A percentile compares a stretch with the other conserved stretches of the same genome.
Conservation (phyloP, 225 moss, liverwort and hornwort genomes). For the Thuidium tamariscinum region DNA sequence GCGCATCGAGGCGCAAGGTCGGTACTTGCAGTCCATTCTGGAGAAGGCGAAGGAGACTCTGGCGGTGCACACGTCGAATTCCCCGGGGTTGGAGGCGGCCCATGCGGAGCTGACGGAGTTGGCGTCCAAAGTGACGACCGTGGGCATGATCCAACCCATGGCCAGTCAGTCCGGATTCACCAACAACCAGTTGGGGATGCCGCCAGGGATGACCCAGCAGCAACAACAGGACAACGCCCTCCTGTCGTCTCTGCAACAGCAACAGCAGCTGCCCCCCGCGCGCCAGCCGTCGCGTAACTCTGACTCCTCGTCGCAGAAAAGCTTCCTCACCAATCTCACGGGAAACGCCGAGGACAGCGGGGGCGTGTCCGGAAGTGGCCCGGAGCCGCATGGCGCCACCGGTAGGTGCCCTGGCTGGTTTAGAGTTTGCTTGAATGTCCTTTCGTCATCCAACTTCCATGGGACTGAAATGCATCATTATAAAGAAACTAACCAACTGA, state of each 20-base stretch:
- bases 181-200: neutral
- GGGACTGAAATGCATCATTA: neutral
- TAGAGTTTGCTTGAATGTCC: neutral
- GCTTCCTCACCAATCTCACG: constrained; percentile 42
- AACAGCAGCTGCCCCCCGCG: neutral
- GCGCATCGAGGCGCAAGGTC: constrained; percentile 94
- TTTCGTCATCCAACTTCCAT: constrained; percentile 23
- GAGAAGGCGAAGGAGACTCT: constrained; percentile 95
- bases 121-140: constrained; percentile 72
- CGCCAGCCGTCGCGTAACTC: constrained; percentile 35
- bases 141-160: constrained; percentile 26
- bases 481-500: neutral
- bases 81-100: constrained; percentile 76
- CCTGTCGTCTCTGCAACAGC: constrained; percentile 1
- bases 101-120: constrained; percentile 84
- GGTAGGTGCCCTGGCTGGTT: constrained; percentile 6
- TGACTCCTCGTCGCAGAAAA: constrained; percentile 41
- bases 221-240: neutral
- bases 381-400: constrained; percentile 21
- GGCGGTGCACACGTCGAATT: constrained; percentile 62
- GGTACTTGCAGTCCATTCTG: constrained; percentile 88
- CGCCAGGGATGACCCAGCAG: neutral
- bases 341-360: constrained; percentile 38
- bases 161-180: constrained; percentile 8
- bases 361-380: constrained; percentile 25